Conservation (phyloP, 495 filamentous ascomycete species). For the Penicillium fimorum region DNA sequence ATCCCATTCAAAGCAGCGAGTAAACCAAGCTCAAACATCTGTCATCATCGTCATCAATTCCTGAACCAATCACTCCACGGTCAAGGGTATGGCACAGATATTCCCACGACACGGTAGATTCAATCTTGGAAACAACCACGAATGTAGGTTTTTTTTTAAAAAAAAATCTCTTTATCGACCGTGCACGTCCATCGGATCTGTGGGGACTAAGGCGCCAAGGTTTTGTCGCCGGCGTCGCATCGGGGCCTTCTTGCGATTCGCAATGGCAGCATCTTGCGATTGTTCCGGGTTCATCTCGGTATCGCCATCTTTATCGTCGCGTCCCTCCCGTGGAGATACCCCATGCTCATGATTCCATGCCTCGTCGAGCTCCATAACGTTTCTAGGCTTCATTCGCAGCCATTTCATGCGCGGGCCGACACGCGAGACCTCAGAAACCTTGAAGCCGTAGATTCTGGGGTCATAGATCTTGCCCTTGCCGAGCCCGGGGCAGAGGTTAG, state of each 20-base stretch:
- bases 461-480: conserved; percentile 85
- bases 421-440: conserved; percentile 80
- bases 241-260: conserved; percentile 51
- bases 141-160: neutral
- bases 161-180: conserved; percentile 26
- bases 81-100: neutral
- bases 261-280: conserved; percentile 40
- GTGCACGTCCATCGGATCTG: conserved; percentile 41
- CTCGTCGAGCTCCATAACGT: conserved; percentile 83
- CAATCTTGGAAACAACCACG: neutral
- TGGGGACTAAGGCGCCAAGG: conserved; percentile 15
- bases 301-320: conserved; percentile 51
- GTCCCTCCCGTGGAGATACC: conserved; percentile 35
- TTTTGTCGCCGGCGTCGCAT: conserved; percentile 48
- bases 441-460: conserved; percentile 93
- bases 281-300: conserved; percentile 34
- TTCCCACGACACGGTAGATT: conserved; percentile 8
- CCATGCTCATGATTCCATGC: conserved; percentile 24
- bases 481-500: conserved; percentile 84
- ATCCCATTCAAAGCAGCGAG: conserved; percentile 19
- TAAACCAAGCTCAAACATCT: conserved; percentile 20
- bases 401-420: conserved; percentile 95
- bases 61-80: conserved; percentile 1
- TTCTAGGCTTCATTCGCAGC: conserved; percentile 78
- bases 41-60: conserved; percentile 17